A percentile compares a stretch with the other conserved stretches of the same genome.
Conservation (phyloP, 768 basidiomycete genomes). For the Tulasnella sp. region DNA sequence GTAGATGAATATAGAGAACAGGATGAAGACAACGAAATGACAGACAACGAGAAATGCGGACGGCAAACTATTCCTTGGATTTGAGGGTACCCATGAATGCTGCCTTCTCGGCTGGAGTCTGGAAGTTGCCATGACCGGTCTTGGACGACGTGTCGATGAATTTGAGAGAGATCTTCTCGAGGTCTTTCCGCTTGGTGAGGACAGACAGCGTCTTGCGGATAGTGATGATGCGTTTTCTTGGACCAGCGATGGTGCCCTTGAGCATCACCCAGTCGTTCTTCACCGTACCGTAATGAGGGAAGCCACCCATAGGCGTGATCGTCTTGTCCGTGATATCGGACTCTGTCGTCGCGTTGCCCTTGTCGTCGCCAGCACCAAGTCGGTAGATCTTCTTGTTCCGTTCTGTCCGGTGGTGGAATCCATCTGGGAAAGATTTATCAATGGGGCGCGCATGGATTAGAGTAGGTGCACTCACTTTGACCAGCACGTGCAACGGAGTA, state of each 20-base stretch:
- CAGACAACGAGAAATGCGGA: constrained; percentile 25
- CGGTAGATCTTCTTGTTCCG: constrained; percentile 99
- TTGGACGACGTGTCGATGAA: constrained; percentile 98
- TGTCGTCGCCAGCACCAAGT: constrained; percentile 66
- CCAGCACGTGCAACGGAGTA: constrained; percentile 99
- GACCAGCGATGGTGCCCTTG: constrained; percentile 91
- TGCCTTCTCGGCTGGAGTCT: constrained; percentile 91
- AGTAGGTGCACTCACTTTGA: constrained; percentile 44
- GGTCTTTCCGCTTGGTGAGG: constrained; percentile 87
- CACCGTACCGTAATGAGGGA: constrained; percentile 97
- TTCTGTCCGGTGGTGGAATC: constrained; percentile 94
- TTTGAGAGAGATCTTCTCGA: constrained; percentile 97
- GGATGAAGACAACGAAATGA: constrained; percentile 1
- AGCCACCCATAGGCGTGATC: constrained; percentile 97
- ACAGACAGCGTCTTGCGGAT: constrained; percentile 95
- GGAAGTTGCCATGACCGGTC: constrained; percentile 95
- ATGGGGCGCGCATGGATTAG: not conserved
- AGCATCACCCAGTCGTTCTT: constrained; percentile 97
- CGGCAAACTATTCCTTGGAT: constrained; percentile 46
- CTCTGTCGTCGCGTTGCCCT: constrained; percentile 82
- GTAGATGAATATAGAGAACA: not conserved
- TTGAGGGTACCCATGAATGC: constrained; percentile 91
- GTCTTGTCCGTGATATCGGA: constrained; percentile 85
- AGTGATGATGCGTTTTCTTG: constrained; percentile 96
- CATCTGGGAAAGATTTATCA: constrained; percentile 30